Evolutionary conservation across 768 basidiomycete species (phyloP).

Genomic region (Phlebiopsis gigantea): DNA sequence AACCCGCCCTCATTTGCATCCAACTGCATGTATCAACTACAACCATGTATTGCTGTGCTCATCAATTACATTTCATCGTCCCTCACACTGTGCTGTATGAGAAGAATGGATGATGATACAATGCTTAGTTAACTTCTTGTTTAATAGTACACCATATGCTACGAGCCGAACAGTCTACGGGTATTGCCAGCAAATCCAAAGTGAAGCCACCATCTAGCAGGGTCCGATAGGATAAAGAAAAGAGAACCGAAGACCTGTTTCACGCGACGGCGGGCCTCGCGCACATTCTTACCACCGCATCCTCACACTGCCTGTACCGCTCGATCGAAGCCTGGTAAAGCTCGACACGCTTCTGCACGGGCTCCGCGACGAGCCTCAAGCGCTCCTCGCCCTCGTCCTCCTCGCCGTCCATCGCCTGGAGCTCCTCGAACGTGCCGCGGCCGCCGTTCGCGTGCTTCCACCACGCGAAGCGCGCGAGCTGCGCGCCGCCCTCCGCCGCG

Average conservation of each 20-base stretch:
- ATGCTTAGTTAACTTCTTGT: too few species aligned
- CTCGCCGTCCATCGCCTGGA: slow-evolving; percentile 46
- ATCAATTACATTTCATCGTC: not conserved
- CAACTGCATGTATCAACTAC: slow-evolving; percentile 16
- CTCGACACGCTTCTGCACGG: slow-evolving; percentile 36
- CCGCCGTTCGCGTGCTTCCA: slow-evolving; percentile 45
- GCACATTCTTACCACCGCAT: slow-evolving; percentile 33
- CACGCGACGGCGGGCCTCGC: not conserved
- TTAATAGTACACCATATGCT: too few species aligned
- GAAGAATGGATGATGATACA: too few species aligned
- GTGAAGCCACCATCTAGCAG: too few species aligned
- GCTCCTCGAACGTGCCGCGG: slow-evolving; percentile 56
- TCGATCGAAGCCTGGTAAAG: slow-evolving; percentile 52
- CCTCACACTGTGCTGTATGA: too few species aligned
- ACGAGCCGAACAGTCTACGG: too few species aligned
- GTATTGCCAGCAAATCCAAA: too few species aligned
- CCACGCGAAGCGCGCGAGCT: slow-evolving; percentile 69
- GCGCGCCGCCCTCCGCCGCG: slow-evolving; percentile 66
- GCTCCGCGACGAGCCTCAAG: slow-evolving; percentile 59
- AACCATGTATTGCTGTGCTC: not conserved
- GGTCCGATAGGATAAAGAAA: too few species aligned
- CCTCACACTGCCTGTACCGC: slow-evolving; percentile 53
- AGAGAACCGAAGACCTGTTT: too few species aligned
- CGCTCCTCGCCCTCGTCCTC: slow-evolving; percentile 41
- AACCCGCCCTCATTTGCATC: slow-evolving; percentile 10